Base-by-base conservation (phyloP, 2,329 filamentous ascomycete genomes). In the Epichloe sylvatica region DNA sequence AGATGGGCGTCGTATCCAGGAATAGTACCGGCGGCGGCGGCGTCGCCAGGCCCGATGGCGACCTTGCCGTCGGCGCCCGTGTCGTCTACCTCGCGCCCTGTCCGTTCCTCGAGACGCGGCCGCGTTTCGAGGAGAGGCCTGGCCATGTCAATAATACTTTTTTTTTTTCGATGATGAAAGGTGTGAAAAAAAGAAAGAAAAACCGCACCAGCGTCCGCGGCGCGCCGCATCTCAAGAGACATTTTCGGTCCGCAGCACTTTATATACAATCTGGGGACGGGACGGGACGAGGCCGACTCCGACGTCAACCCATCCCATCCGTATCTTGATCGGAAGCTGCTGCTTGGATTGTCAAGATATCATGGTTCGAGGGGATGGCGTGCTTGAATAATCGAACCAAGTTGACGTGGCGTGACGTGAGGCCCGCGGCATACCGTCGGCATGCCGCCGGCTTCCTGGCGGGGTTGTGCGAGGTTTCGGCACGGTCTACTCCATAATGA, bases 361-460 rank as follows among this genome's bases (percentile, higher is more conserved):
- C 56, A 61, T 60, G 50, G 46, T 48, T 44, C 44, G 52, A 40
- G 54, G 36, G 45, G 56, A 59, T 61, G 56, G 54, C 57, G 56
- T 62, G 59, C 57, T 59, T 54, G 44, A 11, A 30, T 4, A 30
- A 30, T 30, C 30, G 48, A 36, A 19, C 21, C 8, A 17, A 36
- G 7, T 36, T 7, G 13, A 37, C 13, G 36, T 1, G 6, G 13
- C 30, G 30, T 30, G 30, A 30, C 30, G 30, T 30, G 25, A 0
- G 8, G 30, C 9, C 8, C 8, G 3, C 25, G 25, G 25, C 9
- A 30, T 9, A 0, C 25, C 25, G 25, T 1, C 25, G 25, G 25
- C 1, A 30, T 30, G 25, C 25, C 30, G 30, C 30, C 30, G 30
- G 30, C 30, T 30, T 30, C 30, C 30, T 9, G 30, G 30, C 1